Evolutionary conservation across 495 filamentous ascomycete genomes (phyloP).

Genomic region (Chaetomidium leptoderma): DNA sequence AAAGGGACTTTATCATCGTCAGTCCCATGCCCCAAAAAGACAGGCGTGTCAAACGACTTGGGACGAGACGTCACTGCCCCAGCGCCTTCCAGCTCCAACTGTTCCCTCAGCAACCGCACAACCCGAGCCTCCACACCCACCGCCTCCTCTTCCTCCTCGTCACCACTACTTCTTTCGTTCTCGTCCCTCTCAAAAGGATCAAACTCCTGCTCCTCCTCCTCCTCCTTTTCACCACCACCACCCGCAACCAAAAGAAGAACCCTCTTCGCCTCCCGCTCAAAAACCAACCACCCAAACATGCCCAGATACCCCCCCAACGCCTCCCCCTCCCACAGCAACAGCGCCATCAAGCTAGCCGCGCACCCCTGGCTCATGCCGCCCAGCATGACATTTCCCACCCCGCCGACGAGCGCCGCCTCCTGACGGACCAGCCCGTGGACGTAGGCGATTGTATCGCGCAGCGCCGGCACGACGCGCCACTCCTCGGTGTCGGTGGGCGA

Average conservation of each 20-base stretch:
- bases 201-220: slow-evolving; percentile 20
- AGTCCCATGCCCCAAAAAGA: slow-evolving; percentile 52
- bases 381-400: slow-evolving; percentile 42
- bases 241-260: too few species aligned
- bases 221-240: neutral
- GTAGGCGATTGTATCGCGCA: slow-evolving; percentile 40
- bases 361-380: slow-evolving; percentile 56
- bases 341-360: slow-evolving; percentile 39
- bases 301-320: slow-evolving; percentile 40
- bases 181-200: slow-evolving; percentile 28
- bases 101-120: slow-evolving; percentile 21
- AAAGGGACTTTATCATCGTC: slow-evolving; percentile 46
- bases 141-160: slow-evolving; percentile 24
- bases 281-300: slow-evolving; percentile 56
- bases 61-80: neutral
- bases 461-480: slow-evolving; percentile 38
- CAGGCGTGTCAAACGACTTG: slow-evolving; percentile 24
- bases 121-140: slow-evolving; percentile 20
- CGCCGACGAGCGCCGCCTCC: slow-evolving; percentile 30
- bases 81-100: slow-evolving; percentile 20
- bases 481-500: slow-evolving; percentile 17
- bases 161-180: too few species aligned
- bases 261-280: slow-evolving; percentile 34
- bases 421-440: slow-evolving; percentile 39
- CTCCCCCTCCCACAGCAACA: slow-evolving; percentile 40